Base-by-base conservation (phyloP, 2,329 filamentous ascomycete genomes). In the Trichoderma arundinaceum region DNA sequence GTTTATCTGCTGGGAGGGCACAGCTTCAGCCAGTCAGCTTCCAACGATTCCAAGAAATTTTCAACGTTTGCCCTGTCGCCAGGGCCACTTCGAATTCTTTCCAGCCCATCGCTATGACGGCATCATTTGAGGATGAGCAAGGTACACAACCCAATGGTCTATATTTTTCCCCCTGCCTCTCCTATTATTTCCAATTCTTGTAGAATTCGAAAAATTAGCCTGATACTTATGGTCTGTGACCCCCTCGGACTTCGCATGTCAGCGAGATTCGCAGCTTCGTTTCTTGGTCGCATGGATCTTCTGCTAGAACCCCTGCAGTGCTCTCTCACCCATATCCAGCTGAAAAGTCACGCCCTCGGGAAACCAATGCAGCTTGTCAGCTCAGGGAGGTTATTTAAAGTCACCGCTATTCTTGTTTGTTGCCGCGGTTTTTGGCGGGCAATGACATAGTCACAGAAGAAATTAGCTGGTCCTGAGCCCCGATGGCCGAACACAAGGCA, bases 21-120 rank as follows among this genome's bases (percentile, higher is more conserved):
- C 9, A 52, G 63, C 61, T 62, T 53, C 39, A 39, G 54, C 63
- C 63, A 52, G 63, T 65, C 61, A 56, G 61, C 52, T 46, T 52
- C 22, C 52, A 41, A 53, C 61, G 48, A 46, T 63, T 48, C 46
- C 41, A 6, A 32, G 28, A 19, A 56, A 44, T 17, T 17, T 43
- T 22, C 53, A 46, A 46, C 49, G n/a, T 43, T 28, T 22, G 35
- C 46, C 39, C 39, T 52, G 19, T 44, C 8, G 13, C 56, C 59
- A 62, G 59, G 59, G 39, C 48, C 19, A 10, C n/a, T 15, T 13
- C 41, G 49, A 54, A n/a, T n/a, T 62, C 49, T n/a, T 53, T 35
- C 49, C 22, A 38, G 51, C 32, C 22, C 43, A 41, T 46, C 6
- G 12, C 35, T 35, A 35, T 53, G 59, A 51, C 48, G 38, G 58